These are phyloP conservation scores for Vigna reflexopilosa DNA, from an alignment of 306 rosid genomes.

Conservation along the genomic window DNA sequence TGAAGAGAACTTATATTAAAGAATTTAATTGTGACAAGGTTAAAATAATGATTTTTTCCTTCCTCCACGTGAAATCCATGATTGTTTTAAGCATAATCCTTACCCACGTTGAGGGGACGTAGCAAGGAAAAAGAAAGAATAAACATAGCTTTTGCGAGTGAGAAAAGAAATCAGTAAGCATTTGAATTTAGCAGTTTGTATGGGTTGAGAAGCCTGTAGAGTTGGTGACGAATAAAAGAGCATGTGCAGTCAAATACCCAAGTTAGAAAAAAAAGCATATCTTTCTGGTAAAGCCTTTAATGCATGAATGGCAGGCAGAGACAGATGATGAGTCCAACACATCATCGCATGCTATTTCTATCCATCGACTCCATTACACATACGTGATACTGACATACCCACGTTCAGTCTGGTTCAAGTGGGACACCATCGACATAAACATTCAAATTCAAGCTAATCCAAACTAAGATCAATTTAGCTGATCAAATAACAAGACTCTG, in stretches of 20 bases:
- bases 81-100: too few species aligned
- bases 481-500: not conserved
- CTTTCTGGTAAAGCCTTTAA: not conserved
- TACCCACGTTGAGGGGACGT: too few species aligned
- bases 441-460: not conserved
- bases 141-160: not conserved
- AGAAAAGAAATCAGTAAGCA: not conserved
- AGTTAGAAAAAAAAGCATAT: not conserved
- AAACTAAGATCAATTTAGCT: not conserved
- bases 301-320: constrained; percentile 11
- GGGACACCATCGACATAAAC: constrained; percentile 9
- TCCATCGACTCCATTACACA: not conserved
- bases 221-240: not conserved
- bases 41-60: too few species aligned
- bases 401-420: constrained; percentile 9
- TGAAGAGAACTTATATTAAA: too few species aligned
- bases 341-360: not conserved
- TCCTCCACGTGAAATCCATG: too few species aligned
- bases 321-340: not conserved
- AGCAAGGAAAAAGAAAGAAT: not conserved
- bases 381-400: constrained; percentile 1
- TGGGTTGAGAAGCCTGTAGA: not conserved
- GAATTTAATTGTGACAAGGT: too few species aligned
- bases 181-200: not conserved
- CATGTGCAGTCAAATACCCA: not conserved